phyloP scores from a whole-genome alignment of 2,329 filamentous ascomycete genomes.

The Rhynchosporium graminicola region DNA sequence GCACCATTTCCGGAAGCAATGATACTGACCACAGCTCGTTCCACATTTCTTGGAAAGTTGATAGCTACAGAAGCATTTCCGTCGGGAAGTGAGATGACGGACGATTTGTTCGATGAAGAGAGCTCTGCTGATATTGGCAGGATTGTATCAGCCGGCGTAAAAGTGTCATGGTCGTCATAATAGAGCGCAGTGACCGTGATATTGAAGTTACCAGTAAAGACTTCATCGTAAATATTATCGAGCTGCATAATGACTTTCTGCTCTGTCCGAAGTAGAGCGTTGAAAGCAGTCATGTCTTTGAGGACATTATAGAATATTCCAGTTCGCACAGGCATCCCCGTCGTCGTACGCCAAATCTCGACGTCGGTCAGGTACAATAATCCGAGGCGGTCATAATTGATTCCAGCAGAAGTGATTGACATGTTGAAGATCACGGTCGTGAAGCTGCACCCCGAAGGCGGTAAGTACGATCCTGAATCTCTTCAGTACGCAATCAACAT shows the following conservation, averaged over 20 bases:
- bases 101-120: constrained; percentile 49
- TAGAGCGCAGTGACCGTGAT: constrained; percentile 61
- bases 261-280: constrained; percentile 61
- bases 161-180: constrained; percentile 36
- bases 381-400: constrained; percentile 63
- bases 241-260: constrained; percentile 69
- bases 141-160: constrained; percentile 59
- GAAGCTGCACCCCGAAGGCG: constrained; percentile 35
- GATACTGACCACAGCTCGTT: constrained; percentile 69
- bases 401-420: constrained; percentile 58
- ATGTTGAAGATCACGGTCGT: constrained; percentile 53
- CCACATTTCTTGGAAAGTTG: constrained; percentile 60
- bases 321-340: constrained; percentile 58
- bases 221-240: constrained; percentile 66
- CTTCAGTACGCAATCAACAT: constrained; percentile 7
- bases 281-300: constrained; percentile 64
- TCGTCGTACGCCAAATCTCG: constrained; percentile 66
- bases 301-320: constrained; percentile 57
- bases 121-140: constrained; percentile 55
- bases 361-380: constrained; percentile 61
- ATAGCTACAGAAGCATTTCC: constrained; percentile 49
- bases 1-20: constrained; percentile 70
- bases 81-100: constrained; percentile 56
- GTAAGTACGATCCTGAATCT: constrained; percentile 25
- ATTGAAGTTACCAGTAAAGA: constrained; percentile 71